phyloP scores from a whole-genome alignment of 192 early-diverging fungal species.

The Linderina pennispora region DNA sequence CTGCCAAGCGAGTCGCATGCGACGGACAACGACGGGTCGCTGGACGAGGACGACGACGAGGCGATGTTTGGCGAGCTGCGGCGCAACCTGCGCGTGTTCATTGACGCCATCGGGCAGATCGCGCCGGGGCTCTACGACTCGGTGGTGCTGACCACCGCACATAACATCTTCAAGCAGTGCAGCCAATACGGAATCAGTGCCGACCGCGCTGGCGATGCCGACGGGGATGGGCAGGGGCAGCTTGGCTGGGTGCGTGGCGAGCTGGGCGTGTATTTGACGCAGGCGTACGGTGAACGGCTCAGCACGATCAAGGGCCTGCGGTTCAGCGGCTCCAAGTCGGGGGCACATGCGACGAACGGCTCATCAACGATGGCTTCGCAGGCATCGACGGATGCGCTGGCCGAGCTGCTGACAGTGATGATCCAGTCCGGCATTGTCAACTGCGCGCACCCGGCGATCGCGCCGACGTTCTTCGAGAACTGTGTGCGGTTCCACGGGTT shows the following conservation, averaged over 20 bases:
- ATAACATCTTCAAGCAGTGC: conserved; percentile 42
- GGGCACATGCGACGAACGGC: conserved; percentile 19
- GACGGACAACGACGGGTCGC: conserved; percentile 56
- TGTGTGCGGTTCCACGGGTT: conserved; percentile 40
- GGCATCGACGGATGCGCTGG: conserved; percentile 19
- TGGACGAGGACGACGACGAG: conserved; percentile 68
- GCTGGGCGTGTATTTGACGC: conserved; percentile 38
- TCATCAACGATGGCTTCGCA: neutral
- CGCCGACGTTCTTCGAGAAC: conserved; percentile 38
- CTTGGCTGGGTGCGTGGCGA: conserved; percentile 47
- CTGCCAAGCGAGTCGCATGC: conserved; percentile 11
- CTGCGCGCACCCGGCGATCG: conserved; percentile 29
- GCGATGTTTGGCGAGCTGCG: conserved; percentile 37
- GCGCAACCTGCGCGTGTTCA: conserved; percentile 61
- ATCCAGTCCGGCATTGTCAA: conserved; percentile 35
- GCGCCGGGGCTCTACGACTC: conserved; percentile 38
- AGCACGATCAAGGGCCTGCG: conserved; percentile 41
- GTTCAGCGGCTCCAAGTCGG: conserved; percentile 17
- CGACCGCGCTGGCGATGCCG: conserved; percentile 27
- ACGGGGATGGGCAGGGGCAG: conserved; percentile 20
- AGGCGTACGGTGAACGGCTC: conserved; percentile 43
- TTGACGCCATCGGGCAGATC: conserved; percentile 71
- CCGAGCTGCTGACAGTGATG: conserved; percentile 41
- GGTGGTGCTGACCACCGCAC: conserved; percentile 27
- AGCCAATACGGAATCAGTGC: conserved; percentile 38